These are phyloP conservation scores for Populus davidiana DNA, from an alignment of 345 rosid species.

Conservation along the genomic window DNA sequence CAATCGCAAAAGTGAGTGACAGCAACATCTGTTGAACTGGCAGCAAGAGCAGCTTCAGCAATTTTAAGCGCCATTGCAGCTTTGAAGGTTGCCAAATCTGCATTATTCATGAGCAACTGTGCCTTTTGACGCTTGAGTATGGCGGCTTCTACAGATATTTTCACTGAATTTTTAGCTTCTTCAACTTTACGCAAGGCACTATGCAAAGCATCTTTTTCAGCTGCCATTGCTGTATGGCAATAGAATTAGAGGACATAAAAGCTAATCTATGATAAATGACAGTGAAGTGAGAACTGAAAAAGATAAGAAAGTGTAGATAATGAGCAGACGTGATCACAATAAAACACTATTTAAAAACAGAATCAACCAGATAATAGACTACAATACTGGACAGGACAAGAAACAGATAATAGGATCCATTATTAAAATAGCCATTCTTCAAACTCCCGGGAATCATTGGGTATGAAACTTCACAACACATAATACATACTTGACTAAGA, in stretches of 20 bases:
- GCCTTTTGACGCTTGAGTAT: slow-evolving; percentile 57
- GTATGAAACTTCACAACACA: not conserved
- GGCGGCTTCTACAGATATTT: slow-evolving; percentile 43
- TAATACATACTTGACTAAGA: not conserved
- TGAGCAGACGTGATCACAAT: not conserved
- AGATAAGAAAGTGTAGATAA: not conserved
- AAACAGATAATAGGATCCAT: not conserved
- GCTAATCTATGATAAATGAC: not conserved
- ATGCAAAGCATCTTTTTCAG: slow-evolving; percentile 43
- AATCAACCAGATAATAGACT: not conserved
- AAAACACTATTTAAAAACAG: not conserved
- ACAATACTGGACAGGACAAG: not conserved
- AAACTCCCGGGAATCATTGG: not conserved
- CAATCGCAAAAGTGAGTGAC: slow-evolving; percentile 33
- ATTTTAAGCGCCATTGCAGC: slow-evolving; percentile 64
- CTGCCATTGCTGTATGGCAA: slow-evolving; percentile 33
- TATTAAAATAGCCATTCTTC: not conserved
- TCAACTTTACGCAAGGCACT: slow-evolving; percentile 40
- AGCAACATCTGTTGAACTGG: slow-evolving; percentile 32
- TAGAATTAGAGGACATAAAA: not conserved
- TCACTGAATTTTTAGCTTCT: slow-evolving; percentile 50
- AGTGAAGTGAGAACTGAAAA: not conserved
- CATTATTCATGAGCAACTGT: slow-evolving; percentile 68
- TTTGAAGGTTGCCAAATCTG: slow-evolving; percentile 75
- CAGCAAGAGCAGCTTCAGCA: slow-evolving; percentile 53